Percentiles rank a stretch among this genome's conserved stretches.
Evolutionary conservation across 768 basidiomycete species (phyloP).

Genomic region (Sistotremastrum suecicum): DNA sequence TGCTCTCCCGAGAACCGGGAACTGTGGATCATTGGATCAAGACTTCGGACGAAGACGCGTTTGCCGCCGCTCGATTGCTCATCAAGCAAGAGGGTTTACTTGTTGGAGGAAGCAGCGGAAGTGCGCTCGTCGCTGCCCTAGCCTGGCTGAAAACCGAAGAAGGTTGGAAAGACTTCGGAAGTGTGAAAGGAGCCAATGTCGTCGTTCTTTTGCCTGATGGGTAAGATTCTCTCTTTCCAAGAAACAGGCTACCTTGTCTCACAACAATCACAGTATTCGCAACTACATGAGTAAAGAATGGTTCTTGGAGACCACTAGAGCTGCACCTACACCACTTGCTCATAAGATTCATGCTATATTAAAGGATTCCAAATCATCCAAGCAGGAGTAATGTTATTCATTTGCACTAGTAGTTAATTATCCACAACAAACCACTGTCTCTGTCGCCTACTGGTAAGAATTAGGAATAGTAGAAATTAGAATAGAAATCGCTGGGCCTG

Average conservation of each 20-base stretch:
- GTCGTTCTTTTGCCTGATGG: constrained; percentile 85
- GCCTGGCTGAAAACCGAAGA: constrained; percentile 60
- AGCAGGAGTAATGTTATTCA: no score
- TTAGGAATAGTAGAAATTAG: no score
- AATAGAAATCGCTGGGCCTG: no score
- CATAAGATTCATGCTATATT: constrained; percentile 30
- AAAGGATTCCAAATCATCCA: constrained; percentile 1
- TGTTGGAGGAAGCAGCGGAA: constrained; percentile 89
- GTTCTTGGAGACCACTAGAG: constrained; percentile 58
- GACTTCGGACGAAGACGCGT: constrained; percentile 69
- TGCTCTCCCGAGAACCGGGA: constrained; percentile 47
- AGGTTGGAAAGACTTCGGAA: constrained; percentile 42
- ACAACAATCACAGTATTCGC: constrained; percentile 43
- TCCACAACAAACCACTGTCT: no score
- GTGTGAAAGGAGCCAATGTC: constrained; percentile 68
- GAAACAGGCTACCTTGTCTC: not conserved
- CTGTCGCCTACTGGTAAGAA: no score
- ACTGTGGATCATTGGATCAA: constrained; percentile 78
- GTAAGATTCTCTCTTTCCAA: constrained; percentile 26
- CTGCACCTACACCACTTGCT: constrained; percentile 40
- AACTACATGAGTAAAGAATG: constrained; percentile 93
- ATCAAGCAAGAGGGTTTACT: constrained; percentile 83
- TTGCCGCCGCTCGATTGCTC: constrained; percentile 53
- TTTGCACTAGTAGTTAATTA: no score
- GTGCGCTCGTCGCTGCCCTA: constrained; percentile 64